Percentiles rank a stretch among this genome's conserved stretches.
Conservation (phyloP, 352 stramenopile genomes). For the Pythium sp. region DNA sequence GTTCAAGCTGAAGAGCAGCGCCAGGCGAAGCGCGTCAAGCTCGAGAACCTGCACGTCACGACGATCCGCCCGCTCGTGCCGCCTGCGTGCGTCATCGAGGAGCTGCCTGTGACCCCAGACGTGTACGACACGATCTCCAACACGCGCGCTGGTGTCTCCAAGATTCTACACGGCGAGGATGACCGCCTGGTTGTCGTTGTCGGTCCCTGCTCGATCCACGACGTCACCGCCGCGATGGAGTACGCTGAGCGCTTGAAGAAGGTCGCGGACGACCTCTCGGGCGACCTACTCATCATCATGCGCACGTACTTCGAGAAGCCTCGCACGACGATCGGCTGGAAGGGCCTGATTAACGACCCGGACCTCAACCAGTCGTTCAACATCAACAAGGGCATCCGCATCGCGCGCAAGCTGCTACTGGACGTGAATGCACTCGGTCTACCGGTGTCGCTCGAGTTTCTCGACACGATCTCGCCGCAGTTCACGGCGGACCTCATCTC, state of each 20-base stretch:
- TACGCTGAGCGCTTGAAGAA: constrained; percentile 63
- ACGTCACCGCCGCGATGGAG: constrained; percentile 82
- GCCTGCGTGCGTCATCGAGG: constrained; percentile 65
- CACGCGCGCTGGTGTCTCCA: constrained; percentile 47
- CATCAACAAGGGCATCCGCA: constrained; percentile 87
- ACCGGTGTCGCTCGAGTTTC: constrained; percentile 73
- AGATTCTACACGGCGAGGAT: constrained; percentile 72
- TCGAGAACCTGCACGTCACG: constrained; percentile 68
- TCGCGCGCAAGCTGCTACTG: constrained; percentile 80
- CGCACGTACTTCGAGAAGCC: constrained; percentile 91
- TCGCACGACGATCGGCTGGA: constrained; percentile 87
- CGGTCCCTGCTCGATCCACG: constrained; percentile 88
- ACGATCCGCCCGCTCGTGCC: constrained; percentile 71
- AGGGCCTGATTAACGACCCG: constrained; percentile 89
- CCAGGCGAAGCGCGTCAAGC: constrained; percentile 57
- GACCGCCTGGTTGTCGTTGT: constrained; percentile 83
- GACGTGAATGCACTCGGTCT: constrained; percentile 81
- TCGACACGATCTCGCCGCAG: constrained; percentile 82
- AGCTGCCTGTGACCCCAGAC: constrained; percentile 64
- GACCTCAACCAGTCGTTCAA: constrained; percentile 88
- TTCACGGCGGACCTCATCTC: constrained; percentile 78
- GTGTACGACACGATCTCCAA: constrained; percentile 65
- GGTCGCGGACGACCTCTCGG: constrained; percentile 65
- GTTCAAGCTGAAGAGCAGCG: constrained; percentile 31
- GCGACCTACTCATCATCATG: constrained; percentile 88